Percentiles rank a stretch among this genome's conserved stretches.
Conservation (phyloP, 306 rosid genomes). For the Cajanus cajan region DNA sequence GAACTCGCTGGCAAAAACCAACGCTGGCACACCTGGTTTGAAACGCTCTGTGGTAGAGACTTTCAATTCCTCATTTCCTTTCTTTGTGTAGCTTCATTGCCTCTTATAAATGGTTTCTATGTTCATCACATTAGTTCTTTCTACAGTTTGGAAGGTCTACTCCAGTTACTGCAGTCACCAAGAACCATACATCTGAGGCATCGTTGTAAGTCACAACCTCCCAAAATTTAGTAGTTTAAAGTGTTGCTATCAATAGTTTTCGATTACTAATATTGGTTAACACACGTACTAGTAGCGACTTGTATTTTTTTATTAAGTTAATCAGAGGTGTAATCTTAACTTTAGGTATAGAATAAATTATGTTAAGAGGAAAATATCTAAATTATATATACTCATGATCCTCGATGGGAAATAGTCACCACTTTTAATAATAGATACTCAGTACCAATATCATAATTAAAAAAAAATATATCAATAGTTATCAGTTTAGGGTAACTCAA, state of each 20-base stretch:
- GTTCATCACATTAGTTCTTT: neutral
- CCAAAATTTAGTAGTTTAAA: neutral
- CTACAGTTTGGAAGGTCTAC: conserved; percentile 64
- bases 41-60: conserved; percentile 50
- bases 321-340: too few species aligned
- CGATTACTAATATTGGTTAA: too few species aligned
- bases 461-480: too few species aligned
- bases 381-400: too few species aligned
- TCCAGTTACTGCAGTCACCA: conserved; percentile 37
- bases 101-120: conserved; percentile 22
- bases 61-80: neutral
- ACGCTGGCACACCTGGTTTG: conserved; percentile 37
- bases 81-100: conserved; percentile 16
- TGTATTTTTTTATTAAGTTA: too few species aligned
- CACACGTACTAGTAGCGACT: too few species aligned
- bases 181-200: conserved; percentile 45
- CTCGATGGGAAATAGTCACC: too few species aligned
- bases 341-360: too few species aligned
- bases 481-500: neutral
- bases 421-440: too few species aligned
- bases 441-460: too few species aligned
- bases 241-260: neutral
- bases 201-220: conserved; percentile 46
- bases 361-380: too few species aligned
- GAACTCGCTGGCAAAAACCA: conserved; percentile 41